Evolutionary conservation across 768 basidiomycete species (phyloP), one percentile per base, ranked within the genome.

Genomic region (Tricholoma matsutake): DNA sequence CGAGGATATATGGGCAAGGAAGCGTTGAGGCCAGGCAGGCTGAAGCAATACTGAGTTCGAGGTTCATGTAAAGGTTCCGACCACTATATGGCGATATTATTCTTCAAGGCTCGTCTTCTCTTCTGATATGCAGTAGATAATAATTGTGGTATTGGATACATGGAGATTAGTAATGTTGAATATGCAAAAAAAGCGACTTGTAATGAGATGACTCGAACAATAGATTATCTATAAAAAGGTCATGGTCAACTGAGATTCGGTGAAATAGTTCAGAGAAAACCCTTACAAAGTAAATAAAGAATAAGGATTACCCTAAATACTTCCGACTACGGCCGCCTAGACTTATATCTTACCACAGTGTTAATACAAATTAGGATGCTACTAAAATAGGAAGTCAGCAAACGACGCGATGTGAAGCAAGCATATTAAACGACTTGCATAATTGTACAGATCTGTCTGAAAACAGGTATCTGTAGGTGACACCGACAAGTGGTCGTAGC

Each of bases 11-110:
- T 71, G 78, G 80, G 10, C 67, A 69, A 54, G 81, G 80, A 64
- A 79, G 77, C 63, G 79, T 81, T 34, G 78, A 82, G 71, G 81
- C 81, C 9, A 74, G 83, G 61, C 75, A 81, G 61, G 75, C 76
- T 53, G 82, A 83, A 63, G 82, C 81, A 6, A 65, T 81, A 65
- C 81, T 81, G 78, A 83, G 81, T 67, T 82, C 81, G 14, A 82
- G 79, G 67, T 78, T 82, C 65, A 79, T 83, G 43, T 81, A 65
- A 76, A 51, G 47, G 28, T 28, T 29, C 49, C 25, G 49, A 7
- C 49, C 20, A 14, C 13, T 29, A 5, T 6, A 28, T 14, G 25
- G 49, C 28, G 16, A 14, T 29, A 51, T 14, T 51, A 47, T 51
- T 29, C 49, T 16, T 25, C 6, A 51, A 14, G 28, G 28, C 25